Evolutionary conservation across 129 eudicot species (phyloP).

Genomic region (Escallonia herrerae): DNA sequence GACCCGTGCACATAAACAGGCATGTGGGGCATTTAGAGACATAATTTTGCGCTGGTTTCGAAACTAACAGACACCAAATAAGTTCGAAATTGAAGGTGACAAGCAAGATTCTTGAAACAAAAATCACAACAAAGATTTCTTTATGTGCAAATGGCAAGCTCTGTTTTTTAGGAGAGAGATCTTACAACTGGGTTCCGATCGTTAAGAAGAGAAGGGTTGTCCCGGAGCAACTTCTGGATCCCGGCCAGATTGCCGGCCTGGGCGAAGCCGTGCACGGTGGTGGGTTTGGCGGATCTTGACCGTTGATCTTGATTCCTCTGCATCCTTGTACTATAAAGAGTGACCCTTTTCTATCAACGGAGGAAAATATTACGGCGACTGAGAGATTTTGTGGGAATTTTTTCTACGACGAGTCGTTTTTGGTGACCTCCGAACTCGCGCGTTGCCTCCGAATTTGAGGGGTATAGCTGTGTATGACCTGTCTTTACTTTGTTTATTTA

Average conservation of each 20-base stretch:
- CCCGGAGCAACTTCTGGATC: conserved; percentile 50
- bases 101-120: background rate
- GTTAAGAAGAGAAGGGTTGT: conserved; percentile 74
- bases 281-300: conserved; percentile 56
- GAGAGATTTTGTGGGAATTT: background rate
- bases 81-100: no score
- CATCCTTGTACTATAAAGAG: conserved; percentile 16
- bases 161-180: background rate
- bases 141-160: background rate
- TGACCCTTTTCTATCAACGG: conserved; percentile 5
- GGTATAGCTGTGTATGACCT: no score
- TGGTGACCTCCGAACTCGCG: background rate
- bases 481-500: no score
- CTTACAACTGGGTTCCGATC: conserved; percentile 95
- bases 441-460: conserved; percentile 4
- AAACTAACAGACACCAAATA: no score
- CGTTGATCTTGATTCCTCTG: conserved; percentile 51
- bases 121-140: background rate
- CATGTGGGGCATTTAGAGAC: no score
- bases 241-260: conserved; percentile 75
- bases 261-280: conserved; percentile 76
- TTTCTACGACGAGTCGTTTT: background rate
- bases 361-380: background rate
- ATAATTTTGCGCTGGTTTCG: no score
- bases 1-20: no score